Evolutionary conservation across 768 basidiomycete genomes (phyloP), one percentile per base, ranked within the genome.

Genomic region (Dendrothele bispora): DNA sequence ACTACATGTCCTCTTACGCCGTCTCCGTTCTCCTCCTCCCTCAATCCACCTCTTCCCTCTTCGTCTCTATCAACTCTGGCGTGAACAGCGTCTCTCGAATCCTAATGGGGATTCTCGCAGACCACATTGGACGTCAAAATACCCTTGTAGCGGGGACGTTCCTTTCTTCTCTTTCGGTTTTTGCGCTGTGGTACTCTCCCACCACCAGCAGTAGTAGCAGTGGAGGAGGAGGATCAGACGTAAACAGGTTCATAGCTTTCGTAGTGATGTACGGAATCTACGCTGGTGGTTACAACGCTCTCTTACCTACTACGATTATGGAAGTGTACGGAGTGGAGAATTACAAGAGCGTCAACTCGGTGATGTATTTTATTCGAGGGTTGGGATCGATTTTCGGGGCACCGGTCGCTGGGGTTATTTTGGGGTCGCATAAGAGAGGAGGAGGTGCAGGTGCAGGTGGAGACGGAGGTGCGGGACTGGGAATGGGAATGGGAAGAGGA

Each of bases 231-330:
- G n/a, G n/a, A n/a, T n/a, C n/a, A n/a, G n/a, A n/a, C n/a, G n/a
- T n/a, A n/a, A n/a, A n/a, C n/a, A 67, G 70, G 3, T 77, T 73
- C 52, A 53, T 71, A 32, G 65, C 64, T 1, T 74, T 75, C 55
- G 52, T 69, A 18, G 60, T 74, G 20, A 46, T 69, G 41, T 75
- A 76, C 50, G 74, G 70, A 14, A 57, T 74, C 41, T 68, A 65
- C 38, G 69, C 74, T 2, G 73, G 73, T 17, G 73, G 73, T 3
- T 74, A 75, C 59, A 73, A 73, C 48, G 68, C 70, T 10, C 61
- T 74, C 11, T 54, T 75, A 18, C 73, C 73, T 4, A 73, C 74
- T 5, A 70, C 72, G 1, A 70, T 73, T 46, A 64, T 70, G 1
- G 73, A 73, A 35, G 61, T 75, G 7, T 75, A 71, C 48, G 73